Base-by-base conservation (phyloP, 495 filamentous ascomycete species). In the Lasiosphaeriaceae sp. region DNA sequence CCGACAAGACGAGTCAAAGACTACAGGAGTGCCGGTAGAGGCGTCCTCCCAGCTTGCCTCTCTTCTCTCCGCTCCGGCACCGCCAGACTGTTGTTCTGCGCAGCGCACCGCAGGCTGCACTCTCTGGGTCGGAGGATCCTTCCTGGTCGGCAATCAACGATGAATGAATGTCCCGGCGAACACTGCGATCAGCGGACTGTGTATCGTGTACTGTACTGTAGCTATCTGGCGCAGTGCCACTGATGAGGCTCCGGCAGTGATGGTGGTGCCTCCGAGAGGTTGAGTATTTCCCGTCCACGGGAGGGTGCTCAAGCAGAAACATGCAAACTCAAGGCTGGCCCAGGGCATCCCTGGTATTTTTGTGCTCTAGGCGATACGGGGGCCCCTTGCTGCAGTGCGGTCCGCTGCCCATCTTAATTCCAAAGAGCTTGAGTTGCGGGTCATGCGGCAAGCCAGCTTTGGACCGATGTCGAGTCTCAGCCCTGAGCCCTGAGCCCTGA, bases 171-270 rank as follows among this genome's bases (percentile, higher is more conserved):
- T 31, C 52, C 52, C 52, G 55, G 48, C 17, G 46, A 53, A 39
- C 55, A 55, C 55, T 51, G 55, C 47, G 60, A 54, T 54, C 55
- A 31, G 9, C 26, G 14, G 7, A 16, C 39, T 14, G 14, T 17
- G 39, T 43, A 12, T 43, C 39, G 37, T 41, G n/a, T n/a, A n/a
- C n/a, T n/a, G n/a, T n/a, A n/a, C n/a, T n/a, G n/a, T 41, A 17
- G 37, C 3, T 16, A 41, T 3, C 11, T 17, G 37, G 49, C 12
- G 14, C 49, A 41, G 37, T 14, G 4, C 39, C 39, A 43, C 39
- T 43, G 9, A 7, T 56, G 55, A 50, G 55, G 55, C 35, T 57
- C 55, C 46, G 47, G 55, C 55, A 50, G 55, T 50, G 47, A 34
- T 44, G 23, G 39, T 43, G 0, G 14, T 6, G 14, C 39, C 39